Evolutionary conservation across 2,329 filamentous ascomycete genomes (phyloP).

Genomic region (Drechmeria coniospora): DNA sequence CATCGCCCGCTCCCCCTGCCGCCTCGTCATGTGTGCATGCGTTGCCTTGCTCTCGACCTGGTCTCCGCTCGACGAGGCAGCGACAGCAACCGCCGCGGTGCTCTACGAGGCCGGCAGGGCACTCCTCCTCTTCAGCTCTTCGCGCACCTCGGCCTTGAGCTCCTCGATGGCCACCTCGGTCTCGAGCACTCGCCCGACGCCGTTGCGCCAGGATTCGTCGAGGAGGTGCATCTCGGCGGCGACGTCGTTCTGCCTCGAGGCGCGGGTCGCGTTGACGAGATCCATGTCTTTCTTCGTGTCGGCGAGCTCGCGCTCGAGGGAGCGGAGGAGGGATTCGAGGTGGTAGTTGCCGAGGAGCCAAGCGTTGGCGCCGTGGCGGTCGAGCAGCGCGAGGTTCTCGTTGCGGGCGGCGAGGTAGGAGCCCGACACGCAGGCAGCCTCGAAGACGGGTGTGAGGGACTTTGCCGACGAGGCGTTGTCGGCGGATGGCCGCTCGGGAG

Average conservation of each 20-base stretch:
- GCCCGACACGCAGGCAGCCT: conserved; percentile 32
- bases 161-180: conserved; percentile 71
- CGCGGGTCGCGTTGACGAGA: conserved; percentile 53
- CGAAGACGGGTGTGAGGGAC: conserved; percentile 47
- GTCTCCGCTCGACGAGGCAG: too few species aligned
- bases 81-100: background rate
- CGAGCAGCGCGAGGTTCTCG: conserved; percentile 53
- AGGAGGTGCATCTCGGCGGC: conserved; percentile 57
- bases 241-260: conserved; percentile 53
- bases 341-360: conserved; percentile 81
- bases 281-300: conserved; percentile 55
- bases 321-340: conserved; percentile 50
- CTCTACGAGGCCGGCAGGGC: conserved; percentile 1
- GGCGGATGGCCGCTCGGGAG: conserved; percentile 36
- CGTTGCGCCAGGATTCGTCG: conserved; percentile 65
- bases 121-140: conserved; percentile 32
- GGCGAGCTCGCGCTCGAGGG: conserved; percentile 61
- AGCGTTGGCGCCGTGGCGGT: conserved; percentile 71
- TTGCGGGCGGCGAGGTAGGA: conserved; percentile 37
- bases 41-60: too few species aligned
- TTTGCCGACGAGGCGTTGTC: conserved; percentile 6
- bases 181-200: conserved; percentile 68
- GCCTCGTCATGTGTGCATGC: too few species aligned
- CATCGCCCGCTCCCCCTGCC: background rate
- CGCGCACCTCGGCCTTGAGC: conserved; percentile 50